Evolutionary conservation across 257 asterid species (phyloP).

Genomic region (Pogostemon cablin): DNA sequence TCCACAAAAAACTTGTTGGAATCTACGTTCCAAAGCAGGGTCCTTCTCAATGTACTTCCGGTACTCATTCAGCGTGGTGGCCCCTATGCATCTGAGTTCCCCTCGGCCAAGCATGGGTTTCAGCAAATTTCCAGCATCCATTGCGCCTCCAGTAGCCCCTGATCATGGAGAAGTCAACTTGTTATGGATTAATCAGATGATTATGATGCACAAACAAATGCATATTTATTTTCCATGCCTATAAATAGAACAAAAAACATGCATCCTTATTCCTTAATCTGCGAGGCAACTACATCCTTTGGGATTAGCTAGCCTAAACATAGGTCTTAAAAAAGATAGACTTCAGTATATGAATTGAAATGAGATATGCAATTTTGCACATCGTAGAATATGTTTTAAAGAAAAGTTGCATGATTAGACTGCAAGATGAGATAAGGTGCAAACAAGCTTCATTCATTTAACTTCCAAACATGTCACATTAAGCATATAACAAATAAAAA

Average conservation of each 20-base stretch:
- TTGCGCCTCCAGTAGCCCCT: slow-evolving; percentile 87
- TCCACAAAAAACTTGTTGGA: slow-evolving; percentile 91
- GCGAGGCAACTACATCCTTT: slow-evolving; percentile 16
- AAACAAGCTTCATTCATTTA: neutral
- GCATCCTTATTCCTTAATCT: slow-evolving; percentile 21
- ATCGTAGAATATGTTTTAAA: slow-evolving; percentile 17
- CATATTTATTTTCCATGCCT: neutral
- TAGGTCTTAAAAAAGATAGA: neutral
- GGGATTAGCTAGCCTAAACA: slow-evolving; percentile 13
- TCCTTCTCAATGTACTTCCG: slow-evolving; percentile 93
- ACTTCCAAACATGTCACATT: slow-evolving; percentile 4
- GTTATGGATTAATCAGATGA: slow-evolving; percentile 13
- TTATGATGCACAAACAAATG: neutral
- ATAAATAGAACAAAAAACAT: neutral
- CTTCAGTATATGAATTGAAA: neutral
- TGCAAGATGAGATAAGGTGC: neutral
- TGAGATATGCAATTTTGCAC: neutral
- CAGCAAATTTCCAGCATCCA: slow-evolving; percentile 95
- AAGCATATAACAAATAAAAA: neutral
- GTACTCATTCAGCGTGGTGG: slow-evolving; percentile 88
- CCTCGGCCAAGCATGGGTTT: slow-evolving; percentile 98
- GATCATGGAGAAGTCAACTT: slow-evolving; percentile 28
- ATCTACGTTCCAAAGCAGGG: slow-evolving; percentile 93
- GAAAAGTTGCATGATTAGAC: slow-evolving; percentile 15
- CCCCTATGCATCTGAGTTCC: slow-evolving; percentile 92